A percentile compares a stretch with the other conserved stretches of the same genome.
Conservation (phyloP, 768 basidiomycete species). For the Galerina marginata region DNA sequence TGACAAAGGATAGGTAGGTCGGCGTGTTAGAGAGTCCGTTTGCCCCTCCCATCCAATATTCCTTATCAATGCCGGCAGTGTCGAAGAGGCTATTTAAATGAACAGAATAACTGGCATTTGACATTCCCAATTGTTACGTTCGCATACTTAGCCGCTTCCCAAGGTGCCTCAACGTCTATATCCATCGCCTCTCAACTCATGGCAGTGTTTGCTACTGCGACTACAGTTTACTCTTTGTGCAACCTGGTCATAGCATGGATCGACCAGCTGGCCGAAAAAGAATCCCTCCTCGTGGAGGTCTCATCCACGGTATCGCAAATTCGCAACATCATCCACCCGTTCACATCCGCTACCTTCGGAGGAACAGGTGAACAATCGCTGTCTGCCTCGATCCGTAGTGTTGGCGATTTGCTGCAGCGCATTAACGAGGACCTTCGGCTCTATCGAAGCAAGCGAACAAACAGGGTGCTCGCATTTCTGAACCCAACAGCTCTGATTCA, state of each 20-base stretch:
- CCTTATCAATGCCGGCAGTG: too few species aligned
- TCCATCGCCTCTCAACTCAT: background rate
- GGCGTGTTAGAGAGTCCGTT: too few species aligned
- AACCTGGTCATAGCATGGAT: constrained; percentile 6
- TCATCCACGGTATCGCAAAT: constrained; percentile 4
- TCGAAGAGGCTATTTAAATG: too few species aligned
- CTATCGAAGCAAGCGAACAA: constrained; percentile 1
- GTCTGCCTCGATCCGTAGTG: background rate
- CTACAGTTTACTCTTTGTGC: constrained; percentile 8
- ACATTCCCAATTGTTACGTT: too few species aligned
- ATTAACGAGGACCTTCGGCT: constrained; percentile 9
- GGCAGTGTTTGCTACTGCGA: constrained; percentile 9
- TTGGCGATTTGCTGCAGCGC: constrained; percentile 6
- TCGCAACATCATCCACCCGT: constrained; percentile 7
- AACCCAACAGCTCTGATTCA: constrained; percentile 4
- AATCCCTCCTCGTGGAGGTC: background rate
- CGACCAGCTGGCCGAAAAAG: constrained; percentile 3
- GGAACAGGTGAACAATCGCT: constrained; percentile 2
- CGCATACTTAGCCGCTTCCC: too few species aligned
- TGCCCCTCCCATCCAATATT: too few species aligned
- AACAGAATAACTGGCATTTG: too few species aligned
- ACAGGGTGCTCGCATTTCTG: constrained; percentile 6
- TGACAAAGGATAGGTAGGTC: too few species aligned
- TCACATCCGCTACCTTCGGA: background rate
- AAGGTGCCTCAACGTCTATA: too few species aligned